Percentiles rank a stretch among this genome's conserved stretches.
phyloP scores from a whole-genome alignment of 1,284 basidiomycete species.

The Wolfiporia cocos region DNA sequence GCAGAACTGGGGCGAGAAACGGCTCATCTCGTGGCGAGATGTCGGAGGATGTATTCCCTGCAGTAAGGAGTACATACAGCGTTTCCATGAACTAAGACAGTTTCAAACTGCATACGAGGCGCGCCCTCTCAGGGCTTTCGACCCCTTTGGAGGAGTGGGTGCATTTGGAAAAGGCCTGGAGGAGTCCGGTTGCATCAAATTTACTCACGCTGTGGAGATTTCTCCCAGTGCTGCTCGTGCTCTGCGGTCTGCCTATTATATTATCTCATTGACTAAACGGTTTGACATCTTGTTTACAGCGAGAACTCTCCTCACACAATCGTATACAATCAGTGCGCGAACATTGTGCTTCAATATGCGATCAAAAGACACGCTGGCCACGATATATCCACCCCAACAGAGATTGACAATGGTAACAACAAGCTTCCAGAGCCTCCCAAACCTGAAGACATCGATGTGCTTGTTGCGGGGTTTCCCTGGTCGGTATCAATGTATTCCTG shows the following conservation, averaged over 20 bases:
- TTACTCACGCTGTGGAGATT: conserved; percentile 64
- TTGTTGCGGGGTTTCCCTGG: conserved; percentile 74
- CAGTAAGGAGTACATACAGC: conserved; percentile 27
- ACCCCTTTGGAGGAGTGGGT: conserved; percentile 62
- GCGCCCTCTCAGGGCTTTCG: conserved; percentile 42
- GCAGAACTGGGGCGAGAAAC: conserved; percentile 32
- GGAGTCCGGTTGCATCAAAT: conserved; percentile 41
- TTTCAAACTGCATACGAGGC: conserved; percentile 18
- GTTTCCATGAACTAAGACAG: conserved; percentile 18
- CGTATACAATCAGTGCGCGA: conserved; percentile 57
- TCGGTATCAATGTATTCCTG: conserved; percentile 28
- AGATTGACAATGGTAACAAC: conserved; percentile 19
- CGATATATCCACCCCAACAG: conserved; percentile 31
- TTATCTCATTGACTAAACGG: not conserved
- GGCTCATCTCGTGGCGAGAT: conserved; percentile 25
- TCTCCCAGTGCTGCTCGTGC: conserved; percentile 65
- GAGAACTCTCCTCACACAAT: conserved; percentile 38
- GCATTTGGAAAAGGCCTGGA: conserved; percentile 57
- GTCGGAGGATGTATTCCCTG: conserved; percentile 43
- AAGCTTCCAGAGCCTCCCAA: conserved; percentile 38
- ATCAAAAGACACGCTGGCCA: conserved; percentile 41
- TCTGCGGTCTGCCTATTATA: conserved; percentile 38
- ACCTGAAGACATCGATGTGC: conserved; percentile 49
- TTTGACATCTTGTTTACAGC: conserved; percentile 18
- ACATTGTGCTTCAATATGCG: conserved; percentile 48